These are phyloP conservation scores for Acer campestre DNA, from an alignment of 345 rosid genomes.

Conservation along the genomic window DNA sequence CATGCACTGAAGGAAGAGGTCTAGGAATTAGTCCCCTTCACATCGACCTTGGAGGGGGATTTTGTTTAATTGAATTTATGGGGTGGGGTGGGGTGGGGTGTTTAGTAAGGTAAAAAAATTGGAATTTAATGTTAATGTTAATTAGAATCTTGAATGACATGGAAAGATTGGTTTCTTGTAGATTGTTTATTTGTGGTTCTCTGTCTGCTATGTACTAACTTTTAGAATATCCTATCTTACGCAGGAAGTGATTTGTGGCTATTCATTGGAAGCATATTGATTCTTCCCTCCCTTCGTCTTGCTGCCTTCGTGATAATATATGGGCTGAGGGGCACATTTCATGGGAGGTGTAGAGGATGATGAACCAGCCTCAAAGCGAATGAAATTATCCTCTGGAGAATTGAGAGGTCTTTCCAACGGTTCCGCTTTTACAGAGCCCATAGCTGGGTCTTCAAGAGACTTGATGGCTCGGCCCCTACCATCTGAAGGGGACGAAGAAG, in stretches of 20 bases:
- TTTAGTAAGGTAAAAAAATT: neutral
- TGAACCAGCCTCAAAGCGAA: conserved; percentile 63
- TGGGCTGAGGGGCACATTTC: conserved; percentile 70
- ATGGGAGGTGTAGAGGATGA: conserved; percentile 73
- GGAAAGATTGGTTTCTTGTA: neutral
- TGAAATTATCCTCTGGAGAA: conserved; percentile 47
- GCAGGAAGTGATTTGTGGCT: conserved; percentile 32
- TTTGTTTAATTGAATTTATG: neutral
- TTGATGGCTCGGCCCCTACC: conserved; percentile 67
- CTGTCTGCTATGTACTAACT: neutral
- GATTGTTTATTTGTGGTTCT: conserved; percentile 6
- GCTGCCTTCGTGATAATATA: conserved; percentile 33
- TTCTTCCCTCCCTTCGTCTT: conserved; percentile 4
- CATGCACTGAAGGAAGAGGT: neutral
- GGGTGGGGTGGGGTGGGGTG: too few relatives aligned
- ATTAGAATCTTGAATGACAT: neutral
- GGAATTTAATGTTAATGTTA: neutral
- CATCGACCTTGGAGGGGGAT: neutral
- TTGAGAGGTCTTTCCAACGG: conserved; percentile 49
- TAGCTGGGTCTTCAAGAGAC: conserved; percentile 41
- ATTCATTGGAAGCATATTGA: conserved; percentile 21
- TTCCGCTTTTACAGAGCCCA: conserved; percentile 38
- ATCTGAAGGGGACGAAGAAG: conserved; percentile 55
- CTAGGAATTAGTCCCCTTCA: neutral
- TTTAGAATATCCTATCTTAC: conserved; percentile 6